Evolutionary conservation across 345 rosid species (phyloP).

Genomic region (Aurinia saxatilis): DNA sequence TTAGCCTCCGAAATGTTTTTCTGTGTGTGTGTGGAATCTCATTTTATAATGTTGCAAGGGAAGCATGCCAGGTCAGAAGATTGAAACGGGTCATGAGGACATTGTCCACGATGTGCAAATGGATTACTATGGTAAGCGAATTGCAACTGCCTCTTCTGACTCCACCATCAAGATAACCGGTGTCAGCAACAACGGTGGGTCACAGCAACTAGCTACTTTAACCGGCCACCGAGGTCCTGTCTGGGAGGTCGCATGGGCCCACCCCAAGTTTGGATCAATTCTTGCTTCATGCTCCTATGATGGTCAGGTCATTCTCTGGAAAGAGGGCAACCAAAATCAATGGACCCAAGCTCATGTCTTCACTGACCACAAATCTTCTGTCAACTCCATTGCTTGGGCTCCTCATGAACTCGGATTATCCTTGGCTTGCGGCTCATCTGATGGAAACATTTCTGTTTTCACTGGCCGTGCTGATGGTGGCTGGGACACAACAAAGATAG

Average conservation of each 20-base stretch:
- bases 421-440: slow-evolving; percentile 65
- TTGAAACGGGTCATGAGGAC: slow-evolving; percentile 65
- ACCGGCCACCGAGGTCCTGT: slow-evolving; percentile 63
- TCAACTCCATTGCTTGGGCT: slow-evolving; percentile 67
- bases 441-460: slow-evolving; percentile 56
- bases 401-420: slow-evolving; percentile 59
- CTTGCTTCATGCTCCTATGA: slow-evolving; percentile 70
- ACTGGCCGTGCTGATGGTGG: slow-evolving; percentile 54
- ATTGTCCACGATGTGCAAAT: slow-evolving; percentile 50
- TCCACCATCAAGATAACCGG: slow-evolving; percentile 50
- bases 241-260: slow-evolving; percentile 65
- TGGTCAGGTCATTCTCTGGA: slow-evolving; percentile 65
- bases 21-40: too few species aligned
- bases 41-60: too few species aligned
- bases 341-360: slow-evolving; percentile 60
- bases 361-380: slow-evolving; percentile 55
- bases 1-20: too few species aligned
- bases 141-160: slow-evolving; percentile 66
- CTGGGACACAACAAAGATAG: slow-evolving; percentile 57
- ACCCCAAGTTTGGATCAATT: slow-evolving; percentile 59
- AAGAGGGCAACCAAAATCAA: slow-evolving; percentile 56
- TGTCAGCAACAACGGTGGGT: slow-evolving; percentile 38
- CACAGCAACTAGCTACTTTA: slow-evolving; percentile 49
- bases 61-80: slow-evolving; percentile 49
- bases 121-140: slow-evolving; percentile 67